phyloP scores from a whole-genome alignment of 108 stramenopile species.

The Skeletonema marinoi region DNA sequence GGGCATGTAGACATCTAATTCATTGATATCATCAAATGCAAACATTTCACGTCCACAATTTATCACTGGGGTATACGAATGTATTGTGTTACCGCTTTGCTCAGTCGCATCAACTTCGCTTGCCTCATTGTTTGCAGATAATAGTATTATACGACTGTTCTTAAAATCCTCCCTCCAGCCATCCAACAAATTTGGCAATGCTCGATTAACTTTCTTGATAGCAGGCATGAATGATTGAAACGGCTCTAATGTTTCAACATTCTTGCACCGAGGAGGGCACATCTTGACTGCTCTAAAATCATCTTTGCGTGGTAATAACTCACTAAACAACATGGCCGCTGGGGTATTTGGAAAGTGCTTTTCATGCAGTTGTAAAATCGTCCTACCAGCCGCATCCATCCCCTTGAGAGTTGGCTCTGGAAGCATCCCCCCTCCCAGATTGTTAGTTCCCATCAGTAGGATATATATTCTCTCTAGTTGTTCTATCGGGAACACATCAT shows the following conservation, averaged over 20 bases:
- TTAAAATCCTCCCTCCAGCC: conserved; percentile 41
- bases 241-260: conserved; percentile 28
- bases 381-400: conserved; percentile 34
- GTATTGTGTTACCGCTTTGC: not conserved
- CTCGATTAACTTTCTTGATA: conserved; percentile 43
- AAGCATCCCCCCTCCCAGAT: conserved; percentile 52
- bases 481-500: not conserved
- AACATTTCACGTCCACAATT: conserved; percentile 39
- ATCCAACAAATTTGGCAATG: conserved; percentile 19
- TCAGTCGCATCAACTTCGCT: not conserved
- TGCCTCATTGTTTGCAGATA: conserved; percentile 14
- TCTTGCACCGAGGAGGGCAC: conserved; percentile 51
- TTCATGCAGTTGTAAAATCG: conserved; percentile 11
- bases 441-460: conserved; percentile 59
- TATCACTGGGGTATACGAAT: not conserved
- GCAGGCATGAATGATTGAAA: conserved; percentile 45
- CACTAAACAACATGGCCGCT: conserved; percentile 39
- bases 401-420: conserved; percentile 34
- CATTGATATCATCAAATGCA: conserved; percentile 18
- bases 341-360: conserved; percentile 1
- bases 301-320: conserved; percentile 39
- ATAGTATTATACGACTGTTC: conserved; percentile 26
- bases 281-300: conserved; percentile 33
- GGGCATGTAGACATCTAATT: conserved; percentile 43
- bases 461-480: conserved; percentile 37